Evolutionary conservation across 768 basidiomycete genomes (phyloP).

Genomic region (Macrolepiota dolichaula): DNA sequence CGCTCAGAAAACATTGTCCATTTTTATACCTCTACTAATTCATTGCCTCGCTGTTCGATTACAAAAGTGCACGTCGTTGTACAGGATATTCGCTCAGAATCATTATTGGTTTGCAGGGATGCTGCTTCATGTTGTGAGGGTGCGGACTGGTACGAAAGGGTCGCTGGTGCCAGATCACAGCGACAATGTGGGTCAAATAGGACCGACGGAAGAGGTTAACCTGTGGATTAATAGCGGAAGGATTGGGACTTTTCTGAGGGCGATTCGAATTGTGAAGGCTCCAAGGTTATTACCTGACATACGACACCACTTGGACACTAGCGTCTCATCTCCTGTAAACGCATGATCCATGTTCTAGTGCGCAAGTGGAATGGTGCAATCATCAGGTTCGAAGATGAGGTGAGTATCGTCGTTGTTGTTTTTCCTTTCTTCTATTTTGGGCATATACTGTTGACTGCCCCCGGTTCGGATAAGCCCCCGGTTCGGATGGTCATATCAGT

Average conservation of each 20-base stretch:
- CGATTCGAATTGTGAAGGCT: neutral
- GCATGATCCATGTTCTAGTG: neutral
- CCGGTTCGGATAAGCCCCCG: too few relatives aligned
- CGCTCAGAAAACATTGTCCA: neutral
- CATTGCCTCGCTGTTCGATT: neutral
- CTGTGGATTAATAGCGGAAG: conserved; percentile 1
- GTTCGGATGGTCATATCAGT: too few relatives aligned
- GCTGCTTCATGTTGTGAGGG: neutral
- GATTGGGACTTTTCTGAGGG: neutral
- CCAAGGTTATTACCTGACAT: neutral
- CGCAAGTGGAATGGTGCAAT: neutral
- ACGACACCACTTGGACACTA: too few relatives aligned
- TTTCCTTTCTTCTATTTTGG: too few relatives aligned
- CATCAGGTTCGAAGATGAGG: neutral
- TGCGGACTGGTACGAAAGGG: too few relatives aligned
- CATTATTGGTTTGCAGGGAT: conserved; percentile 5
- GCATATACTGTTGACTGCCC: too few relatives aligned
- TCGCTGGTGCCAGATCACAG: too few relatives aligned
- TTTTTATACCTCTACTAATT: neutral
- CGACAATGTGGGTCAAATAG: neutral
- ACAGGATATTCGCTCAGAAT: neutral
- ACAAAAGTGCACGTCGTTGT: neutral
- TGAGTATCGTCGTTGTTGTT: neutral
- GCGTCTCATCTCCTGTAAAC: too few relatives aligned
- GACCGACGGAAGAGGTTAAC: neutral